Evolutionary conservation across 1,139 yeast species (phyloP).

Genomic region (Nakaseomyces bracarensis): DNA sequence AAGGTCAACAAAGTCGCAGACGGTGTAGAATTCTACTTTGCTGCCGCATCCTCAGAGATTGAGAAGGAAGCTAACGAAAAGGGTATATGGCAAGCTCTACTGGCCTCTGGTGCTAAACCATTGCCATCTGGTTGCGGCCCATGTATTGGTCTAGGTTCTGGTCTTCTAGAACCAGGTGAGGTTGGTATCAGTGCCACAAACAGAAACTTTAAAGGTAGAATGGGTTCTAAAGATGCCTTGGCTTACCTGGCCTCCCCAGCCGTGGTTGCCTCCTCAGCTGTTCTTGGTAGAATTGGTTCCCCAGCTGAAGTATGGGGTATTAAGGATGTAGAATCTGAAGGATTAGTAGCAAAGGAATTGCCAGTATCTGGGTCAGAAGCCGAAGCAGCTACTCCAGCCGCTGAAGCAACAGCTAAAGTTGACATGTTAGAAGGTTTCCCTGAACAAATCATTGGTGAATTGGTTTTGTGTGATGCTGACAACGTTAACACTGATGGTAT

Average conservation of each 20-base stretch:
- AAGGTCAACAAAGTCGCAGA: constrained; percentile 66
- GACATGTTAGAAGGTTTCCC: constrained; percentile 89
- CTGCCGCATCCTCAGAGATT: constrained; percentile 92
- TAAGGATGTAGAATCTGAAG: constrained; percentile 19
- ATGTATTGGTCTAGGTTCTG: constrained; percentile 94
- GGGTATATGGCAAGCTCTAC: constrained; percentile 86
- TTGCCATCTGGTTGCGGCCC: constrained; percentile 99
- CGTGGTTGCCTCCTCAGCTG: constrained; percentile 96
- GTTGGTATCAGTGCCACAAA: constrained; percentile 98
- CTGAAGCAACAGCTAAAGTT: constrained; percentile 39
- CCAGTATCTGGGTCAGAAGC: constrained; percentile 24
- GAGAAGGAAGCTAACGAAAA: constrained; percentile 82
- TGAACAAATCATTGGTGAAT: constrained; percentile 75
- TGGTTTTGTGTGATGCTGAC: constrained; percentile 93
- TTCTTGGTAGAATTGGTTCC: constrained; percentile 84
- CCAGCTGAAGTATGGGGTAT: constrained; percentile 74
- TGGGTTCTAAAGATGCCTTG: constrained; percentile 95
- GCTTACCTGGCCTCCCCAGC: constrained; percentile 97
- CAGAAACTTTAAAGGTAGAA: constrained; percentile 96
- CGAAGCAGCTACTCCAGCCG: constrained; percentile 24
- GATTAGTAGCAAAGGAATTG: constrained; percentile 32
- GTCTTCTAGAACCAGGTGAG: constrained; percentile 87
- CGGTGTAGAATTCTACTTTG: constrained; percentile 90
- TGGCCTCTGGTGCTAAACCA: constrained; percentile 91
- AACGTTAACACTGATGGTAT: constrained; percentile 97